Percentiles rank a stretch among this genome's conserved stretches.
phyloP scores from a whole-genome alignment of 139 green algal species.

The Chlamydomonas incerta region DNA sequence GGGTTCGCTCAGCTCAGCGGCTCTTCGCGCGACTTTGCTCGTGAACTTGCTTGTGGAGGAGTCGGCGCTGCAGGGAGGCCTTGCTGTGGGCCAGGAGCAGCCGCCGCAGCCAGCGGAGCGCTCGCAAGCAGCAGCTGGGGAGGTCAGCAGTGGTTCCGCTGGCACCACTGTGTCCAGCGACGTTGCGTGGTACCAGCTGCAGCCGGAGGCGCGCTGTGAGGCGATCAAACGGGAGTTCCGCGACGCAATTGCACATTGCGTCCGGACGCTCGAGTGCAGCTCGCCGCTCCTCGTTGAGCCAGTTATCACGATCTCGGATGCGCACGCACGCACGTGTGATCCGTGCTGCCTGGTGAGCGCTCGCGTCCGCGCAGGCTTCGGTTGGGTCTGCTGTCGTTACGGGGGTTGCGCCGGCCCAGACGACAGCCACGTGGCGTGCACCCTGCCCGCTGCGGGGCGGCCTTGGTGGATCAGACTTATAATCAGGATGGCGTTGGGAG shows the following conservation, averaged over 20 bases:
- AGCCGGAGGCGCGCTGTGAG: slow-evolving; percentile 43
- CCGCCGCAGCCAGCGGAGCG: not conserved
- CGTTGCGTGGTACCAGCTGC: slow-evolving; percentile 14
- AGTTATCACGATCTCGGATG: slow-evolving; percentile 67
- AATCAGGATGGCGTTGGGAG: no score
- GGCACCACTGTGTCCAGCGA: not conserved
- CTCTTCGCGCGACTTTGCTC: slow-evolving; percentile 66
- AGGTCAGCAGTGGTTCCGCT: not conserved
- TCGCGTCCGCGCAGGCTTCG: no score
- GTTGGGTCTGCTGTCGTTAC: no score
- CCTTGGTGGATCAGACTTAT: no score
- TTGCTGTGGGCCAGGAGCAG: slow-evolving; percentile 17
- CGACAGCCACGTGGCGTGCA: no score
- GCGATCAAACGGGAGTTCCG: slow-evolving; percentile 58
- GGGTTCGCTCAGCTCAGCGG: slow-evolving; percentile 59
- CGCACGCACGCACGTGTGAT: slow-evolving; percentile 54
- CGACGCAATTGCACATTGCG: slow-evolving; percentile 60
- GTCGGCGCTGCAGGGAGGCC: slow-evolving; percentile 33
- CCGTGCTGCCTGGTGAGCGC: slow-evolving; percentile 64
- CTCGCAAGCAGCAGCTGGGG: not conserved
- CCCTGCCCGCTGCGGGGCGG: no score
- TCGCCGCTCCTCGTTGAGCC: slow-evolving; percentile 63
- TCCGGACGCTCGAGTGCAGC: slow-evolving; percentile 45
- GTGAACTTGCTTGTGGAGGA: slow-evolving; percentile 77
- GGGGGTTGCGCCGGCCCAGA: no score